phyloP scores from a whole-genome alignment of 208 protist genomes.

The Trypanosoma conorhini region DNA sequence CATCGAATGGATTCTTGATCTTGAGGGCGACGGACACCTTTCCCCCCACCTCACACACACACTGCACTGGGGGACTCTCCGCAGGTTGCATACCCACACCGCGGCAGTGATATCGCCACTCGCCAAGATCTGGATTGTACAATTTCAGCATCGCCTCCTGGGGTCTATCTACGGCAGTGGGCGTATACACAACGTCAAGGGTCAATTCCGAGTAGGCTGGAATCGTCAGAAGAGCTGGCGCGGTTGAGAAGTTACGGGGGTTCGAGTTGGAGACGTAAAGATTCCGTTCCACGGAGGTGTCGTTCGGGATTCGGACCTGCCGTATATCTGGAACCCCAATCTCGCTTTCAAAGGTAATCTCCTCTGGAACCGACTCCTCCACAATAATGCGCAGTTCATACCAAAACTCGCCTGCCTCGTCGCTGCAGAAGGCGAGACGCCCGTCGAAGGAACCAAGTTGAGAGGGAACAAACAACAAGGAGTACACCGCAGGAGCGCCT shows the following conservation, averaged over 20 bases:
- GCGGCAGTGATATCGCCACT: constrained; percentile 80
- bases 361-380: constrained; percentile 64
- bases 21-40: constrained; percentile 44
- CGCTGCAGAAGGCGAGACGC: constrained; percentile 85
- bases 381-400: constrained; percentile 88
- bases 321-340: constrained; percentile 62
- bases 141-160: constrained; percentile 67
- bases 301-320: constrained; percentile 80
- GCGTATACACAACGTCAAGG: constrained; percentile 76
- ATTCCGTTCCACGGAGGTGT: constrained; percentile 41
- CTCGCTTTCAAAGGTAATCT: constrained; percentile 65
- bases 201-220: constrained; percentile 53
- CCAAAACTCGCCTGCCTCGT: constrained; percentile 94
- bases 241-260: constrained; percentile 54
- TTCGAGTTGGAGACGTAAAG: constrained; percentile 74
- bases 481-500: constrained; percentile 52
- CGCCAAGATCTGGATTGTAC: constrained; percentile 58
- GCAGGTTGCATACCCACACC: constrained; percentile 69
- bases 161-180: constrained; percentile 56
- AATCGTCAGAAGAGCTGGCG: constrained; percentile 42
- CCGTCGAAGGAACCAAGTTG: constrained; percentile 67
- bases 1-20: constrained; percentile 80
- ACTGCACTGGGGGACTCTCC: constrained; percentile 41
- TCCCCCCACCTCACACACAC: constrained; percentile 51
- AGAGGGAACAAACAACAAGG: constrained; percentile 86